These are phyloP conservation scores for Uronychia setigera DNA, from an alignment of 73 alveolate genomes.

Conservation along the genomic window DNA sequence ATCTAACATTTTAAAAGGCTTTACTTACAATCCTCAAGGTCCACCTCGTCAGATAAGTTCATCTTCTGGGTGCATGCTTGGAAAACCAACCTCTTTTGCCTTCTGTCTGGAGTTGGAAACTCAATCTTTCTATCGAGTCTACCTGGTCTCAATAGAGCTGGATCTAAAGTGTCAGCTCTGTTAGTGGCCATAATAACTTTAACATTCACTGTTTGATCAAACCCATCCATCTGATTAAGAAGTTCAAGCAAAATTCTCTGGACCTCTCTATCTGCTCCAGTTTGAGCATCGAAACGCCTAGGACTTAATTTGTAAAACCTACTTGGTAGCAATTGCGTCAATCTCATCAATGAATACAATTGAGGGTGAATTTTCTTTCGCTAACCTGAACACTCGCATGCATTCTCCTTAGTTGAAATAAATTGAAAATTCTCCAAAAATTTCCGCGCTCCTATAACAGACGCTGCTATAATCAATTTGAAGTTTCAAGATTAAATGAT, in stretches of 20 bases:
- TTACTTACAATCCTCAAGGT: neutral
- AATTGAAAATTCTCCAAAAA: too few relatives aligned
- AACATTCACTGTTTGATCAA: slow-evolving; percentile 92
- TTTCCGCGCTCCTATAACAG: too few relatives aligned
- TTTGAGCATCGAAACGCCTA: slow-evolving; percentile 96
- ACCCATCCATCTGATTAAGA: slow-evolving; percentile 98
- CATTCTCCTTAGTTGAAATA: too few relatives aligned
- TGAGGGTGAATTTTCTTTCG: slow-evolving; percentile 99
- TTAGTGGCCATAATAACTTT: slow-evolving; percentile 98
- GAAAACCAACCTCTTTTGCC: slow-evolving; percentile 97
- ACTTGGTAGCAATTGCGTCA: slow-evolving; percentile 97
- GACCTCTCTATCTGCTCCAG: slow-evolving; percentile 98
- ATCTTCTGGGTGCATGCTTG: slow-evolving; percentile 96
- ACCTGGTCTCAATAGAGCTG: slow-evolving; percentile 98
- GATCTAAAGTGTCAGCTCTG: slow-evolving; percentile 98
- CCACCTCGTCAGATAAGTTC: slow-evolving; percentile 99
- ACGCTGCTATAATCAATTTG: too few relatives aligned
- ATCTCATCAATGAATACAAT: slow-evolving; percentile 99
- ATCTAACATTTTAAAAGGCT: neutral
- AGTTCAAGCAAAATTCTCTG: slow-evolving; percentile 97
- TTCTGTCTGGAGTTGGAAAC: slow-evolving; percentile 98
- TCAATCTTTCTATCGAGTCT: slow-evolving; percentile 95
- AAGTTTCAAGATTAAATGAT: too few relatives aligned
- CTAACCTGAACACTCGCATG: too few relatives aligned
- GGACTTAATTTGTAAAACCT: neutral